A percentile compares a stretch with the other conserved stretches of the same genome.
Evolutionary conservation across 768 basidiomycete species (phyloP).

Genomic region (Gyrodon lividus): DNA sequence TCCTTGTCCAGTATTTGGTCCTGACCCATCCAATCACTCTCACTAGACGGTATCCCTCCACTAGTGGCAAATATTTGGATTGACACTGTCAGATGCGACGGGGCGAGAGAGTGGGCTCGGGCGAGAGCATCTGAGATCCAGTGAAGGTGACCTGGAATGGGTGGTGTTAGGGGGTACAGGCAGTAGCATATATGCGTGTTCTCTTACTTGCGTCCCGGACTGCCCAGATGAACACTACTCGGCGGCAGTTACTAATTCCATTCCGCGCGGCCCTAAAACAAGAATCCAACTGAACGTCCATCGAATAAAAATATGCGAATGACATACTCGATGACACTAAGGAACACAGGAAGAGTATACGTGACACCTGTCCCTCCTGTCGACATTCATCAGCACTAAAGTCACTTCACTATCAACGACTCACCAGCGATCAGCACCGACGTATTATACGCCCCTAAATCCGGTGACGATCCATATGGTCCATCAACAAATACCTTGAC

Average conservation of each 20-base stretch:
- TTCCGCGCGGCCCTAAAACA: constrained; percentile 26
- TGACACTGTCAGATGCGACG: constrained; percentile 32
- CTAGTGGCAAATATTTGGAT: constrained; percentile 44
- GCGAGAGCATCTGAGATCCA: constrained; percentile 47
- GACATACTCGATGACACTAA: constrained; percentile 43
- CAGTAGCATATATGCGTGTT: neutral
- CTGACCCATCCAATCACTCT: constrained; percentile 13
- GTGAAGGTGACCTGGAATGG: constrained; percentile 33
- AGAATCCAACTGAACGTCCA: neutral
- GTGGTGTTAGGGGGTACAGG: neutral
- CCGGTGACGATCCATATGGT: constrained; percentile 50
- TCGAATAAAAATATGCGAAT: no score
- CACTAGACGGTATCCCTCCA: constrained; percentile 6
- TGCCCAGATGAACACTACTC: constrained; percentile 53
- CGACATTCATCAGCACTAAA: neutral
- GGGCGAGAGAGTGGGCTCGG: constrained; percentile 30
- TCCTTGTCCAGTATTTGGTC: constrained; percentile 19
- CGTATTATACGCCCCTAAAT: constrained; percentile 41
- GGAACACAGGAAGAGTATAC: constrained; percentile 44
- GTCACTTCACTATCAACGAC: neutral
- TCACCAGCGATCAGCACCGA: constrained; percentile 51
- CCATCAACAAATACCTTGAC: constrained; percentile 57
- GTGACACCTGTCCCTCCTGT: constrained; percentile 52
- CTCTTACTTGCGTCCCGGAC: constrained; percentile 45
- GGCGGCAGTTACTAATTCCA: constrained; percentile 22